A percentile compares a stretch with the other conserved stretches of the same genome.
phyloP scores from a whole-genome alignment of 2,329 filamentous ascomycete genomes.

The Westerdykella sp. region DNA sequence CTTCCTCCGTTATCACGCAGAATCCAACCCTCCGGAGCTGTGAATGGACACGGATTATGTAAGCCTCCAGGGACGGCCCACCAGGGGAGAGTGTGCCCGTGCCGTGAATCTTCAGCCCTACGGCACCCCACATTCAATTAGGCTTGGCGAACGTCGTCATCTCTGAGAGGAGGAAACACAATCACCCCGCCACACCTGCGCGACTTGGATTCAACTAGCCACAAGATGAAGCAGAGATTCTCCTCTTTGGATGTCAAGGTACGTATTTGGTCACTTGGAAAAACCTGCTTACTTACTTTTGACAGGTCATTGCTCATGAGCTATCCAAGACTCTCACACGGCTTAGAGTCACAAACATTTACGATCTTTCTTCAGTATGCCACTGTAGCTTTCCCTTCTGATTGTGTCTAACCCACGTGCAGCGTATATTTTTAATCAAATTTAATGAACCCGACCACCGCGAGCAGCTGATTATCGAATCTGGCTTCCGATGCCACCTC shows the following conservation, averaged over 20 bases:
- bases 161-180: conserved; percentile 3
- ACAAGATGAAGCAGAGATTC: conserved; percentile 68
- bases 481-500: conserved; percentile 90
- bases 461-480: conserved; percentile 87
- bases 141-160: conserved; percentile 26
- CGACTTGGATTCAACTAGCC: conserved; percentile 1
- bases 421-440: conserved; percentile 90
- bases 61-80: background rate
- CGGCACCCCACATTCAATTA: background rate
- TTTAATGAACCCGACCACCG: conserved; percentile 85
- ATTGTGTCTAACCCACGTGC: conserved; percentile 6
- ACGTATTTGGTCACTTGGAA: conserved; percentile 1
- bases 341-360: conserved; percentile 85
- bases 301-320: conserved; percentile 87
- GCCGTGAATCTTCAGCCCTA: conserved; percentile 13
- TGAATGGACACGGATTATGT: background rate
- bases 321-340: conserved; percentile 69
- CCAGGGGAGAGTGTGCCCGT: no score
- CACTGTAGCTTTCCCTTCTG: background rate
- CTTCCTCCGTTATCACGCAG: no score
- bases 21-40: no score
- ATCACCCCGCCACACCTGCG: conserved; percentile 17
- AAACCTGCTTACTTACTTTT: conserved; percentile 4
- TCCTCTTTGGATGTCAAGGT: conserved; percentile 74
- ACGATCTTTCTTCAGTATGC: conserved; percentile 77